These are phyloP conservation scores for Barnettozyma sp. DNA, from an alignment of 805 yeast genomes.

Conservation along the genomic window DNA sequence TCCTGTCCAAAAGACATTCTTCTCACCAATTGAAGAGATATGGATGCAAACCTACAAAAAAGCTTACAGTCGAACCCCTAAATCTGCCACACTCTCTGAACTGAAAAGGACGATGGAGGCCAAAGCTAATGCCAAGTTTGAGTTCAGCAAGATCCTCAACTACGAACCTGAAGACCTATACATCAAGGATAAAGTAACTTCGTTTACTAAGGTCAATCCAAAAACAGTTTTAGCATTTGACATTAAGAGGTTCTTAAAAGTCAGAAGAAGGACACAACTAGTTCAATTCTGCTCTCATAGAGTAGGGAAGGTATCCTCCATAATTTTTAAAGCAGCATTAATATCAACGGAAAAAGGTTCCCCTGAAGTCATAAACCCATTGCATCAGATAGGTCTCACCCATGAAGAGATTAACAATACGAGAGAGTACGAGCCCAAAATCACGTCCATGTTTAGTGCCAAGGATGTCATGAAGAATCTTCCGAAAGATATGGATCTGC, in stretches of 20 bases:
- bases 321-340: constrained; percentile 55
- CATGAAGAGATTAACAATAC: constrained; percentile 35
- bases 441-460: constrained; percentile 32
- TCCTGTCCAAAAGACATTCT: constrained; percentile 36
- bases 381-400: constrained; percentile 42
- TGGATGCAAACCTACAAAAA: constrained; percentile 36
- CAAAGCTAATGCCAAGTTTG: constrained; percentile 39
- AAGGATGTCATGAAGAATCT: constrained; percentile 36
- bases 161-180: constrained; percentile 25
- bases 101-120: constrained; percentile 54
- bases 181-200: constrained; percentile 29
- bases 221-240: constrained; percentile 51
- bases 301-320: constrained; percentile 61
- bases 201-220: constrained; percentile 39
- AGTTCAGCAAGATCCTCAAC: constrained; percentile 32
- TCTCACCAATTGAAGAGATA: constrained; percentile 31
- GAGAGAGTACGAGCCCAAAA: constrained; percentile 27
- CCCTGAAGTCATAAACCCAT: constrained; percentile 34
- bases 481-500: constrained; percentile 37
- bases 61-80: constrained; percentile 34
- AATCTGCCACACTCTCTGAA: constrained; percentile 39
- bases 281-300: constrained; percentile 56
- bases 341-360: constrained; percentile 50
- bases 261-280: constrained; percentile 58
- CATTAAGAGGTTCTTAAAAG: constrained; percentile 59